A percentile compares a stretch with the other conserved stretches of the same genome.
Conservation (phyloP, 306 rosid genomes). For the Coriaria nepalensis region DNA sequence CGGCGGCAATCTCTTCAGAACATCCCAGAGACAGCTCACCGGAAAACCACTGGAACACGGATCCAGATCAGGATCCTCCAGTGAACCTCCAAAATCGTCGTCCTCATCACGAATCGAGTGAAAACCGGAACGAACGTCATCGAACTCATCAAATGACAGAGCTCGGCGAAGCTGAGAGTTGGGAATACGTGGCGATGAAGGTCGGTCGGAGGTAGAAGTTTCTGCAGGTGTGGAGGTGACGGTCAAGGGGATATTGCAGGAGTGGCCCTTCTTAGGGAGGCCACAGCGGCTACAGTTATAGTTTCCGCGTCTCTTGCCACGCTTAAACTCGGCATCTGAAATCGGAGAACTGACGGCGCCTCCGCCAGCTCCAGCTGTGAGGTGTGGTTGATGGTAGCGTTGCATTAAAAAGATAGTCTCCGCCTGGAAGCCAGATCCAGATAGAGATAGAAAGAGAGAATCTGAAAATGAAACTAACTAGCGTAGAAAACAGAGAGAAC, state of each 20-base stretch:
- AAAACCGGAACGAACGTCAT: constrained; percentile 18
- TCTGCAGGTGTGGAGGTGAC: constrained; percentile 17
- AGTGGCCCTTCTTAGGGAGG: constrained; percentile 74
- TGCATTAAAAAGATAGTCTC: constrained; percentile 18
- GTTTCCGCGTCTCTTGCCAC: constrained; percentile 58
- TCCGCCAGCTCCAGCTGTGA: constrained; percentile 15
- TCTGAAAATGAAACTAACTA: too few species aligned
- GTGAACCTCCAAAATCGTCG: constrained; percentile 8
- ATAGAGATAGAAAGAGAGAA: background rate
- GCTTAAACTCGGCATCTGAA: constrained; percentile 23
- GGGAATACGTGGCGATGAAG: constrained; percentile 24
- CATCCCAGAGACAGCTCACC: constrained; percentile 52
- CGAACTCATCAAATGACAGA: constrained; percentile 58
- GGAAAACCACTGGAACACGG: constrained; percentile 44
- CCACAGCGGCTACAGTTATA: constrained; percentile 92
- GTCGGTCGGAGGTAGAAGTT: constrained; percentile 23
- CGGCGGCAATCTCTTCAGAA: constrained; percentile 69
- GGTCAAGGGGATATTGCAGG: constrained; percentile 28
- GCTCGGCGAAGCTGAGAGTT: constrained; percentile 58
- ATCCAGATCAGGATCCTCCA: constrained; percentile 19
- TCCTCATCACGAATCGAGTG: constrained; percentile 19
- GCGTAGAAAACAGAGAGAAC: background rate
- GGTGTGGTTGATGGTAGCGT: constrained; percentile 23
- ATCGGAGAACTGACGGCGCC: constrained; percentile 2
- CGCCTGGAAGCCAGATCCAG: constrained; percentile 1